These are phyloP conservation scores for Kockiozyma suomiensis DNA, from an alignment of 805 yeast species.

Conservation along the genomic window DNA sequence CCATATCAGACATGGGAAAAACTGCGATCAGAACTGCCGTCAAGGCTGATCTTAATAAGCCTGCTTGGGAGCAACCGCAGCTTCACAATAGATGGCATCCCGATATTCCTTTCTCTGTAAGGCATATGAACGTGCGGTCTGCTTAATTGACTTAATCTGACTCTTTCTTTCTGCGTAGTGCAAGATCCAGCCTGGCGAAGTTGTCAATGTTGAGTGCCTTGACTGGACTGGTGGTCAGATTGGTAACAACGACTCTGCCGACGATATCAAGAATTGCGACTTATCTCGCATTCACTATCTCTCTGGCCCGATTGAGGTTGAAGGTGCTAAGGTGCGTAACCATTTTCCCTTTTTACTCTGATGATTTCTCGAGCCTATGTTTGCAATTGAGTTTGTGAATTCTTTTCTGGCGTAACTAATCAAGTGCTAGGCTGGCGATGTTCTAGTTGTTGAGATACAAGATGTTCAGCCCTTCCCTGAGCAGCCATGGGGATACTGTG, in stretches of 20 bases:
- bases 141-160: neutral
- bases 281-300: conserved; percentile 51
- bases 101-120: conserved; percentile 46
- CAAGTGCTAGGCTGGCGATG: conserved; percentile 47
- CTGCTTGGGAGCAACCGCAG: conserved; percentile 52
- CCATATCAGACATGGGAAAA: conserved; percentile 2
- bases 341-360: neutral
- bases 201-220: conserved; percentile 53
- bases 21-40: conserved; percentile 44
- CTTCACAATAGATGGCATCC: conserved; percentile 60
- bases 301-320: conserved; percentile 54
- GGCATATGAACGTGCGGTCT: conserved; percentile 46
- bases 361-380: neutral
- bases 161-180: neutral
- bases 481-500: conserved; percentile 59
- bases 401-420: neutral
- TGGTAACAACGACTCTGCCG: conserved; percentile 51
- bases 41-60: conserved; percentile 48
- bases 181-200: conserved; percentile 47
- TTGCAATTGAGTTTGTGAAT: neutral
- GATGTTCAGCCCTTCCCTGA: conserved; percentile 56
- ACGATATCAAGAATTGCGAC: conserved; percentile 52
- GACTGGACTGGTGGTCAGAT: conserved; percentile 62
- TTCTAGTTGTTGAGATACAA: conserved; percentile 52
- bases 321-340: conserved; percentile 44